Conservation (phyloP, 2,329 filamentous ascomycete genomes). For the Fusarium brachygibbosum region DNA sequence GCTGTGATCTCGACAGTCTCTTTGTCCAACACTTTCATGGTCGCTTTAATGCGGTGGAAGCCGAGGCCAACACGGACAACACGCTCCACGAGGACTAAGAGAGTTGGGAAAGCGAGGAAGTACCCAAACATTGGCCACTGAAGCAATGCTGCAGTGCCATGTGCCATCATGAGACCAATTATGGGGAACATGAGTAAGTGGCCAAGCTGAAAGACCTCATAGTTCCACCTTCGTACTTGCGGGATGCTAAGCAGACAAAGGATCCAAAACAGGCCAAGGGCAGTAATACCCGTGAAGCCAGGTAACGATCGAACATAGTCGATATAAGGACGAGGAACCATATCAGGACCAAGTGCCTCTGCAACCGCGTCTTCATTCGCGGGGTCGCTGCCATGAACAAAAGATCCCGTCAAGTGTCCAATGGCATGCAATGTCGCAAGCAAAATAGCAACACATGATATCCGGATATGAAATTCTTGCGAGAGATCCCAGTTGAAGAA, state of each 20-base stretch:
- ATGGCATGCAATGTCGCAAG: slow-evolving; percentile 68
- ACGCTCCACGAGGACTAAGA: slow-evolving; percentile 65
- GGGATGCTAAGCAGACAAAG: slow-evolving; percentile 65
- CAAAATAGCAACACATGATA: slow-evolving; percentile 63
- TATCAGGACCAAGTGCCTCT: slow-evolving; percentile 59
- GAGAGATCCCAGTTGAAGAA: slow-evolving; percentile 70
- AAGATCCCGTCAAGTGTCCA: slow-evolving; percentile 66
- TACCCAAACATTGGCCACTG: slow-evolving; percentile 70
- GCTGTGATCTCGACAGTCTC: slow-evolving; percentile 66
- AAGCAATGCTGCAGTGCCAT: slow-evolving; percentile 64
- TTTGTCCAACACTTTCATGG: slow-evolving; percentile 63
- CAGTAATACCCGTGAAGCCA: slow-evolving; percentile 64
- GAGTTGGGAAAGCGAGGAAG: slow-evolving; percentile 66
- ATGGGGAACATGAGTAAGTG: slow-evolving; percentile 72
- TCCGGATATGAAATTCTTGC: slow-evolving; percentile 68
- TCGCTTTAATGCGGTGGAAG: slow-evolving; percentile 63
- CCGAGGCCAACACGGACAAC: slow-evolving; percentile 60
- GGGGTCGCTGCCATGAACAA: slow-evolving; percentile 63
- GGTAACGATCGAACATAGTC: slow-evolving; percentile 63
- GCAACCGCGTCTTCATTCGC: slow-evolving; percentile 61
- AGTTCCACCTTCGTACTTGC: slow-evolving; percentile 63
- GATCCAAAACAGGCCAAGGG: slow-evolving; percentile 63
- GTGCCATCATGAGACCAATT: slow-evolving; percentile 67
- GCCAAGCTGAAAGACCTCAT: slow-evolving; percentile 69
- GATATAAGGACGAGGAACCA: slow-evolving; percentile 59